phyloP scores from a whole-genome alignment of 1,284 basidiomycete species.

The Prillingera fragicola region DNA sequence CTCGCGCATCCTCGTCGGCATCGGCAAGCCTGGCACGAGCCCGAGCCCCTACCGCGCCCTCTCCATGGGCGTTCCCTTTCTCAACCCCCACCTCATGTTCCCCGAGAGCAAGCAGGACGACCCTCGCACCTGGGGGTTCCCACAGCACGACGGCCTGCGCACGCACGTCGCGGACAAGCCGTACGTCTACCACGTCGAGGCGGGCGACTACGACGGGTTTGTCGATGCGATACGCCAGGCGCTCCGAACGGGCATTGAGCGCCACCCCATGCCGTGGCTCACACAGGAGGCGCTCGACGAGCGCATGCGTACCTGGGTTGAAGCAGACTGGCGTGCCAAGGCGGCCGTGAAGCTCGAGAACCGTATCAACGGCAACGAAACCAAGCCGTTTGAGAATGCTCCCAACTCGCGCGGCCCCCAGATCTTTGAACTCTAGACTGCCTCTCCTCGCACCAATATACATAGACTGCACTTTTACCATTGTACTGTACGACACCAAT shows the following conservation, averaged over 20 bases:
- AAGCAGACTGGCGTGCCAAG: background rate
- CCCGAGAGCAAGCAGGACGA: background rate
- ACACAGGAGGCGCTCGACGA: background rate
- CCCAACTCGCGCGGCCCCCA: too few relatives aligned
- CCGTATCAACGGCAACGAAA: background rate
- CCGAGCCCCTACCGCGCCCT: background rate
- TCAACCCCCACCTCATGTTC: background rate
- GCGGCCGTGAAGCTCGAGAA: background rate
- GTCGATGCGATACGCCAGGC: background rate
- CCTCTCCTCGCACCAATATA: too few relatives aligned
- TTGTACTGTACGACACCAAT: background rate
- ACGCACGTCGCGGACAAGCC: background rate
- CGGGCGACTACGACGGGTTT: background rate
- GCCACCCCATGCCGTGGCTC: background rate
- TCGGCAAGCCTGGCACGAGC: background rate
- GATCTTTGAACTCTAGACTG: too few relatives aligned
- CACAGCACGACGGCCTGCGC: background rate
- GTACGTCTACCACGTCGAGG: background rate
- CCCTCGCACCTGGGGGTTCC: background rate
- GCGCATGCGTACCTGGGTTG: background rate
- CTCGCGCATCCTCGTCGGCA: background rate
- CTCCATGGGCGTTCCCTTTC: background rate
- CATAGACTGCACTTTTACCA: too few relatives aligned
- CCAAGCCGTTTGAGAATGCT: too few relatives aligned
- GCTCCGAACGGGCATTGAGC: background rate